Evolutionary conservation across 2,329 filamentous ascomycete species (phyloP).

Genomic region (Cladosporium sp.): DNA sequence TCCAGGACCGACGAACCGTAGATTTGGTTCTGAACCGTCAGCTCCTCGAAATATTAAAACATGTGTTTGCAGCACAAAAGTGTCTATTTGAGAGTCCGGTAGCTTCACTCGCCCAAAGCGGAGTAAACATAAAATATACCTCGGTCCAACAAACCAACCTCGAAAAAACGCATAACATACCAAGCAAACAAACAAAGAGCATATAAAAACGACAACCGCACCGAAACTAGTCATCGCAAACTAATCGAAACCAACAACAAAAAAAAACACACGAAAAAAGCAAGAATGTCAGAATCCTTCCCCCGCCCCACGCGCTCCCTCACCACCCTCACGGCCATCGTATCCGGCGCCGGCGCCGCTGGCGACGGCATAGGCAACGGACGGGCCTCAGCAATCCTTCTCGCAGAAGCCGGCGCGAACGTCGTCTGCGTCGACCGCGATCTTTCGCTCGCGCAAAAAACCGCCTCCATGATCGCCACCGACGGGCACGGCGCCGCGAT

Average conservation of each 20-base stretch:
- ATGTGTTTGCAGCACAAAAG: conserved; percentile 20
- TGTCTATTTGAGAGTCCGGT: conserved; percentile 16
- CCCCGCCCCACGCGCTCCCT: conserved; percentile 38
- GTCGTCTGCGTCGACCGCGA: conserved; percentile 58
- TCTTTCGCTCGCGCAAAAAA: conserved; percentile 47
- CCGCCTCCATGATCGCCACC: conserved; percentile 50
- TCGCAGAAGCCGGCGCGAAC: conserved; percentile 55
- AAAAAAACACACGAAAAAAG: not conserved
- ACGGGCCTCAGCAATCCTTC: conserved; percentile 53
- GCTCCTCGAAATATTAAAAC: too few relatives aligned
- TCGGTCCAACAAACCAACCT: conserved; percentile 3
- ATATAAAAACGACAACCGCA: too few relatives aligned
- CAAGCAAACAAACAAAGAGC: too few relatives aligned
- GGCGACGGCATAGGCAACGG: conserved; percentile 60
- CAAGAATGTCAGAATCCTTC: conserved; percentile 24
- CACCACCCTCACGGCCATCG: conserved; percentile 47
- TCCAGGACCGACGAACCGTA: too few relatives aligned
- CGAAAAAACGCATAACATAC: too few relatives aligned
- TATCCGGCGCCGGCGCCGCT: conserved; percentile 56
- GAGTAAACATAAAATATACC: conserved; percentile 4
- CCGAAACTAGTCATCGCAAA: too few relatives aligned
- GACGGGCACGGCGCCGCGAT: conserved; percentile 38
- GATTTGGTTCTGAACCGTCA: too few relatives aligned
- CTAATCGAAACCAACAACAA: not conserved
- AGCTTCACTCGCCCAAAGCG: conserved; percentile 23